Evolutionary conservation across 148 eudicot genomes (phyloP).

Genomic region (Euryodendron excelsum): DNA sequence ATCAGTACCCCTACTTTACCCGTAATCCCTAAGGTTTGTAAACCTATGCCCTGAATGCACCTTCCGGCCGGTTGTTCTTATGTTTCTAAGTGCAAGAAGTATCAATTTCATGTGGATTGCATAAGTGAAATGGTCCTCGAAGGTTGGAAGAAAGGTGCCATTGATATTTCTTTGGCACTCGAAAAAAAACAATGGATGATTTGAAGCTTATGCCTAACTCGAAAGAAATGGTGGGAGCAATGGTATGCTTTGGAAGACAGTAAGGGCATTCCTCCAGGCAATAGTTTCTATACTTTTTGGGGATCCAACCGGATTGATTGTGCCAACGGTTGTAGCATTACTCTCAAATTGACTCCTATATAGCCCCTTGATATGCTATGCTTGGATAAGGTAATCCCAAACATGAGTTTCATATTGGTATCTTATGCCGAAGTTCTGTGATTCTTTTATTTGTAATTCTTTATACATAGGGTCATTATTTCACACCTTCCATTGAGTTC

Average conservation of each 20-base stretch:
- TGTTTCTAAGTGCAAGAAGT: neutral
- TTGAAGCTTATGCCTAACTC: neutral
- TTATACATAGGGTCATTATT: no score
- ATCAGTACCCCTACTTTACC: no score
- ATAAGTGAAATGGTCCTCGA: slow-evolving; percentile 12
- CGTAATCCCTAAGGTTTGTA: no score
- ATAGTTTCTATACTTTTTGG: neutral
- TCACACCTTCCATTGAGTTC: no score
- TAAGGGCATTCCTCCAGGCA: neutral
- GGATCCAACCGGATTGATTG: neutral
- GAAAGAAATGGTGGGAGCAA: neutral
- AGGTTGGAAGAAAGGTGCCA: neutral
- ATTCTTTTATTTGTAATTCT: no score
- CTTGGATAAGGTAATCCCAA: no score
- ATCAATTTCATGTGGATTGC: slow-evolving; percentile 17
- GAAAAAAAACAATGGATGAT: neutral
- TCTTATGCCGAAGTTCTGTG: no score
- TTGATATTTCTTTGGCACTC: neutral
- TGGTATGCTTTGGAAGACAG: neutral
- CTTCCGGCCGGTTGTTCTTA: slow-evolving; percentile 25
- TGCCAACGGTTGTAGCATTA: no score
- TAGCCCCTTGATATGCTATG: no score
- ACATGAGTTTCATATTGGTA: no score
- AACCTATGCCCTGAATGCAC: no score
- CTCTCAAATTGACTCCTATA: no score